These are phyloP conservation scores for Sphaerobolus stellatus DNA, from an alignment of 1,284 basidiomycete genomes.

Conservation along the genomic window DNA sequence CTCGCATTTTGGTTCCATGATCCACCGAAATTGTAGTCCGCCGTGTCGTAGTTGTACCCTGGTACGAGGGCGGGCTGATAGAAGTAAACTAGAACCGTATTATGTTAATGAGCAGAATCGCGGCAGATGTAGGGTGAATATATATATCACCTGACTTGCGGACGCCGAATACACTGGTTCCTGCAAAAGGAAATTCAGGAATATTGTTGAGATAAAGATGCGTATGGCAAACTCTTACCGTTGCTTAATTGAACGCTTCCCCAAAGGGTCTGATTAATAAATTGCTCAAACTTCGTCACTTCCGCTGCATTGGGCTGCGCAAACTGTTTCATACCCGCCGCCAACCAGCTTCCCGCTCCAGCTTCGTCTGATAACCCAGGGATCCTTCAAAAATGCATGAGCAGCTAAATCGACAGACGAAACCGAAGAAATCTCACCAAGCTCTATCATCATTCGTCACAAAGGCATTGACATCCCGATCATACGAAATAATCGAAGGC, in stretches of 20 bases:
- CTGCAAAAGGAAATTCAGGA: not conserved
- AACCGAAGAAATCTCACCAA: slow-evolving; percentile 30
- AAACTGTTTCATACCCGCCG: slow-evolving; percentile 56
- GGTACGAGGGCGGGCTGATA: slow-evolving; percentile 49
- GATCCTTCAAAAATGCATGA: slow-evolving; percentile 27
- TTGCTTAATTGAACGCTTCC: slow-evolving; percentile 53
- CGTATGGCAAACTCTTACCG: slow-evolving; percentile 33
- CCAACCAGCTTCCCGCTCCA: slow-evolving; percentile 58
- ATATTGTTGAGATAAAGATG: not conserved
- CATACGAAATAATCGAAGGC: slow-evolving; percentile 58
- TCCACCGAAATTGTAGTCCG: slow-evolving; percentile 59
- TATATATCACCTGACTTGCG: not conserved
- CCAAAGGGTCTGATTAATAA: slow-evolving; percentile 47
- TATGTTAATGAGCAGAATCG: not conserved
- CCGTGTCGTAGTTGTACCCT: slow-evolving; percentile 49
- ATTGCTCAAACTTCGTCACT: slow-evolving; percentile 53
- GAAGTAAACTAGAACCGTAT: slow-evolving; percentile 44
- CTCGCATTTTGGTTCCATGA: slow-evolving; percentile 54
- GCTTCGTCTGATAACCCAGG: slow-evolving; percentile 59
- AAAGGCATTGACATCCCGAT: slow-evolving; percentile 48
- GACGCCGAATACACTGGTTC: slow-evolving; percentile 2
- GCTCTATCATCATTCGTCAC: slow-evolving; percentile 49
- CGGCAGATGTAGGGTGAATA: slow-evolving; percentile 1
- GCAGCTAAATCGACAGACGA: not conserved
- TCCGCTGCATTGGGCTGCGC: slow-evolving; percentile 53